Base-by-base conservation (phyloP, 2,329 filamentous ascomycete genomes). In the Diplocarpon mali region DNA sequence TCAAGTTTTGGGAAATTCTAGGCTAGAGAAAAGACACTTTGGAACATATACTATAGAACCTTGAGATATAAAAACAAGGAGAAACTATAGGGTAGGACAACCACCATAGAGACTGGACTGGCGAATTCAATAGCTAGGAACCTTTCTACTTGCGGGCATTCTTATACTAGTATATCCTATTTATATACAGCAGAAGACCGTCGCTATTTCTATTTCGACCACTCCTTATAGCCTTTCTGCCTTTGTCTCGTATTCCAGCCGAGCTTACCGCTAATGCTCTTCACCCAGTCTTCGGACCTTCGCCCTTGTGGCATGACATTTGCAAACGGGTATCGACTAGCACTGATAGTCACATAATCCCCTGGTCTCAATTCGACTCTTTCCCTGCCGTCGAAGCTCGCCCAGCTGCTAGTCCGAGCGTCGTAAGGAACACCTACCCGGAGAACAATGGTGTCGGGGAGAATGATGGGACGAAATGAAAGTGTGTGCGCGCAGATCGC, bases 341-440 rank as follows among this genome's bases (percentile, higher is more conserved):
- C 85, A 53, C 82, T 86, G 49, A 92, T 83, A 1, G 85, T 90
- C 5, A 90, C 84, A 61, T 92, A 92, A 64, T 92, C 85, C 13
- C 85, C 85, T 0, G 84, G 82, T 39, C 67, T 63, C 31, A 92
- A 70, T 66, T 92, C 85, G n/a, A 85, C 67, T 66, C 88, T 78
- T 69, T 95, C 87, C 49, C 88, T 76, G 1, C 92, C 92, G 64
- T 98, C 92, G 62, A 98, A 98, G 64, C 87, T 94, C n/a, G 89
- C 92, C 90, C 92, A 98, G 34, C 84, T 89, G 55, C 79, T 83
- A 4, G 87, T 88, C 40, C 92, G 73, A 8, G 89, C 86, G 63
- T 93, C 83, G 62, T 95, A 96, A 0, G 92, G 92, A n/a, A 96
- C 89, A 10, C 90, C 92, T 14, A 95, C 75, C 31, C 92, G 79